Evolutionary conservation across 2,329 filamentous ascomycete genomes (phyloP).

Genomic region (Alternaria brassicicola): DNA sequence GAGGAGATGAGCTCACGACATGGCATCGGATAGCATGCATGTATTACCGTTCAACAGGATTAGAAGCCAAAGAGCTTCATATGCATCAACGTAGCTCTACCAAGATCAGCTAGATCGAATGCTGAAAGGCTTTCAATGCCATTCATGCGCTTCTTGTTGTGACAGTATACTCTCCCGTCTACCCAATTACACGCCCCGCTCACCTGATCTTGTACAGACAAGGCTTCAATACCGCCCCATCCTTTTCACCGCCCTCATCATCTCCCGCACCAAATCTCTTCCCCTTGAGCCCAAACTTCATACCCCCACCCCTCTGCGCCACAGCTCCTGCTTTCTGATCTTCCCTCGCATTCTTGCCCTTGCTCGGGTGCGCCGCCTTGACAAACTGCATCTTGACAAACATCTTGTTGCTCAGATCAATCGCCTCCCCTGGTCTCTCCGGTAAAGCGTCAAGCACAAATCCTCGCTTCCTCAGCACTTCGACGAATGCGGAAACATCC

Average conservation of each 20-base stretch:
- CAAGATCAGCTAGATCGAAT: not conserved
- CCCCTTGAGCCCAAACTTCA: conserved; percentile 33
- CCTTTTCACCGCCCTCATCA: conserved; percentile 61
- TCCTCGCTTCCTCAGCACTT: conserved; percentile 78
- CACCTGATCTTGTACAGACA: conserved; percentile 89
- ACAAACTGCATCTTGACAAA: conserved; percentile 97
- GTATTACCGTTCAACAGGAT: conserved; percentile 15
- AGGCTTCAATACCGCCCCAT: conserved; percentile 81
- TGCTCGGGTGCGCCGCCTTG: conserved; percentile 76
- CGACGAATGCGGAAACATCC: conserved; percentile 85
- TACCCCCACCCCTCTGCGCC: conserved; percentile 51
- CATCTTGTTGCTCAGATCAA: conserved; percentile 94
- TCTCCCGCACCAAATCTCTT: conserved; percentile 11
- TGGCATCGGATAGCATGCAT: conserved; percentile 4
- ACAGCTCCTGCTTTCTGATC: conserved; percentile 40
- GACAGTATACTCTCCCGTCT: not conserved
- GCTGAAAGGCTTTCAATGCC: not conserved
- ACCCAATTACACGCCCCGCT: not conserved
- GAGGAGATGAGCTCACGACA: conserved; percentile 19
- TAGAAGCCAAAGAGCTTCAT: not conserved
- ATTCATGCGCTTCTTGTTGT: not conserved
- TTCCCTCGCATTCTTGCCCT: conserved; percentile 71
- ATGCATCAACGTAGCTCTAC: not conserved
- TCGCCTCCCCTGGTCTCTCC: conserved; percentile 64
- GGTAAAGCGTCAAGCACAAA: conserved; percentile 70